Evolutionary conservation across 2,329 filamentous ascomycete species (phyloP).

Genomic region (Mycosphaerella sp.): DNA sequence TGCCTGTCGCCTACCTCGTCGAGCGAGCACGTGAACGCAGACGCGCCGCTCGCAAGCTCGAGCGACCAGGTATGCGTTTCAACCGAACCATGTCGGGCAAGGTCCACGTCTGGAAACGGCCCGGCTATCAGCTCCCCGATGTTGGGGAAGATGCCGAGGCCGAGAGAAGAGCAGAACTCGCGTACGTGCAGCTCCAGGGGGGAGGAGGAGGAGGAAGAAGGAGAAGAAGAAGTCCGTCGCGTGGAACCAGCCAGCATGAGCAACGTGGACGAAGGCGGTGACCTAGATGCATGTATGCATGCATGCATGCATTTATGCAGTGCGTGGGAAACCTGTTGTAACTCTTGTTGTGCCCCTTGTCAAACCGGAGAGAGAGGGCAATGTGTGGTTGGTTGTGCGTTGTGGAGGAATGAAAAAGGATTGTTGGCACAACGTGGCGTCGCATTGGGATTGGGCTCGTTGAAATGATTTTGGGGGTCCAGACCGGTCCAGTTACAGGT

Average conservation of each 20-base stretch:
- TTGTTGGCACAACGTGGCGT: not conserved
- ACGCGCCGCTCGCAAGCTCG: constrained; percentile 16
- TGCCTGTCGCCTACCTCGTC: constrained; percentile 25
- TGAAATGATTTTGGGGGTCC: too few species aligned
- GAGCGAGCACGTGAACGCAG: constrained; percentile 20
- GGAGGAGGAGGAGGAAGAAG: too few species aligned
- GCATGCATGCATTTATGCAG: not conserved
- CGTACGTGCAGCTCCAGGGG: constrained; percentile 1
- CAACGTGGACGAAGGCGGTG: constrained; percentile 8
- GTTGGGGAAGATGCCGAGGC: constrained; percentile 28
- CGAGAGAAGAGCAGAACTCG: constrained; percentile 23
- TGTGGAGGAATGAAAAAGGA: not conserved
- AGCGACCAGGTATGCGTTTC: constrained; percentile 28
- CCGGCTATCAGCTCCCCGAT: constrained; percentile 26
- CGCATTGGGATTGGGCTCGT: too few species aligned
- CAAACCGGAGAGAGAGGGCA: too few species aligned
- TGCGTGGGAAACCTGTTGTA: not conserved
- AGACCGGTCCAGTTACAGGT: too few species aligned
- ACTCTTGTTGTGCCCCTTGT: too few species aligned
- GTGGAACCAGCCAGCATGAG: constrained; percentile 4
- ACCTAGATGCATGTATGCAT: not conserved
- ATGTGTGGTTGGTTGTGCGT: not conserved
- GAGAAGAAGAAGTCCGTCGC: too few species aligned
- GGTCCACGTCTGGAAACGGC: constrained; percentile 28
- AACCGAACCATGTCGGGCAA: constrained; percentile 30